Conservation (phyloP, 371 early-diverging fungal species). For the Choanephora cucurbitarum region DNA sequence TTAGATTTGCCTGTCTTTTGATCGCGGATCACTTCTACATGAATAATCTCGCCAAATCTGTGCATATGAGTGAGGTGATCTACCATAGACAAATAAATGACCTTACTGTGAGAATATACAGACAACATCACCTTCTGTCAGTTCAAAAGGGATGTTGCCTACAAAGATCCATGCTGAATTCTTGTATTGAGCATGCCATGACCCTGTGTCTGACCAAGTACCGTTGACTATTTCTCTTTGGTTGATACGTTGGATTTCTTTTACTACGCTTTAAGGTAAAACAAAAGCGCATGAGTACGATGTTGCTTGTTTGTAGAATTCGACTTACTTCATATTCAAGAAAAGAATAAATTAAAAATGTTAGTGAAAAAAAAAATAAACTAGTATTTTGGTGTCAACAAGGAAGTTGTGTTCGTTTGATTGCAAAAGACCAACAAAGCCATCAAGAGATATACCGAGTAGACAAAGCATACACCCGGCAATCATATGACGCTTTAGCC, state of each 20-base stretch:
- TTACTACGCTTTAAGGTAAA: constrained; percentile 65
- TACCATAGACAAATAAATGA: too few relatives aligned
- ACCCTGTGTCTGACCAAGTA: constrained; percentile 51
- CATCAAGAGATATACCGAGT: too few relatives aligned
- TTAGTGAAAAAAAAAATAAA: not conserved
- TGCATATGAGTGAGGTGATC: too few relatives aligned
- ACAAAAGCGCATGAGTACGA: too few relatives aligned
- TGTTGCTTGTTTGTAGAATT: too few relatives aligned
- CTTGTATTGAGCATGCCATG: constrained; percentile 92
- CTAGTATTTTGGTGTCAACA: too few relatives aligned
- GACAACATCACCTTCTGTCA: constrained; percentile 92
- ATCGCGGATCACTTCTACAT: constrained; percentile 86
- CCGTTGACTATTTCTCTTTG: constrained; percentile 54
- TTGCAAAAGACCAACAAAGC: too few relatives aligned
- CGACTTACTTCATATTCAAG: constrained; percentile 15
- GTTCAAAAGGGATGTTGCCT: constrained; percentile 83
- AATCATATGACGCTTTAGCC: too few relatives aligned
- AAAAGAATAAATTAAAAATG: not conserved
- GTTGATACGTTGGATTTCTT: constrained; percentile 79
- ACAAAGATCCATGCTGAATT: constrained; percentile 89
- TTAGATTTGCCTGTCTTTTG: constrained; percentile 83
- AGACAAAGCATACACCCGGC: too few relatives aligned
- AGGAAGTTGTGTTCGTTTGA: too few relatives aligned
- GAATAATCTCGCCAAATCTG: constrained; percentile 89
- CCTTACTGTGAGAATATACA: constrained; percentile 90